Conservation (phyloP, 495 filamentous ascomycete species). For the Trichoderma virens region DNA sequence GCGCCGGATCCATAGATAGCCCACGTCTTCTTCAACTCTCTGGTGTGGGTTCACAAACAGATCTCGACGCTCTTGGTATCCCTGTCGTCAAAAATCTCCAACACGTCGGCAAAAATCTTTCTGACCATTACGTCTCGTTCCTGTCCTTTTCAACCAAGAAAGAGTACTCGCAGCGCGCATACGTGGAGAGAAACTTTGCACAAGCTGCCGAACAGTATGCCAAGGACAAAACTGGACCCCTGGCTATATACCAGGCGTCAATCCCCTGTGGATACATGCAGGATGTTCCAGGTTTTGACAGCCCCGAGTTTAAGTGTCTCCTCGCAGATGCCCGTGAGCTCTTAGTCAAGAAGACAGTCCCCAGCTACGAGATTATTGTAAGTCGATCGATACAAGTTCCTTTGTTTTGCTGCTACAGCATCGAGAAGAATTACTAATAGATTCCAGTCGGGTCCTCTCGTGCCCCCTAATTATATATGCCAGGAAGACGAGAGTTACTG, state of each 20-base stretch:
- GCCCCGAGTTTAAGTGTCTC: too few relatives aligned
- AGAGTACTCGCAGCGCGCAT: background rate
- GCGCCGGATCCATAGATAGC: background rate
- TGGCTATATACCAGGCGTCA: too few relatives aligned
- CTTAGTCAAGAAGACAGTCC: too few relatives aligned
- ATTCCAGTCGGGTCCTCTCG: background rate
- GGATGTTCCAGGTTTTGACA: too few relatives aligned
- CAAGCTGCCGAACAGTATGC: background rate
- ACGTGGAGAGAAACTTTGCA: background rate
- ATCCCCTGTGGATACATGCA: too few relatives aligned
- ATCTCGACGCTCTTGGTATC: background rate
- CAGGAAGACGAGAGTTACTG: background rate
- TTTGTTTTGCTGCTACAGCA: background rate
- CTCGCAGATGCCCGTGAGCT: too few relatives aligned
- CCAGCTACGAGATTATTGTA: background rate
- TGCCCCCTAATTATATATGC: background rate
- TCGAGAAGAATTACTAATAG: background rate
- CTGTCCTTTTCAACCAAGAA: background rate
- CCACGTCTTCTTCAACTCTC: background rate
- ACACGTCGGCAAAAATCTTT: background rate
- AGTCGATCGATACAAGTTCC: background rate
- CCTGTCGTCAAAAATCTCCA: background rate
- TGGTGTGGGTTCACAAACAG: background rate
- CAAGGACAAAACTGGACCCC: too few relatives aligned
- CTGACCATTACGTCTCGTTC: background rate